Base-by-base conservation (phyloP, 2,329 filamentous ascomycete genomes). In the Drechslera avenae region DNA sequence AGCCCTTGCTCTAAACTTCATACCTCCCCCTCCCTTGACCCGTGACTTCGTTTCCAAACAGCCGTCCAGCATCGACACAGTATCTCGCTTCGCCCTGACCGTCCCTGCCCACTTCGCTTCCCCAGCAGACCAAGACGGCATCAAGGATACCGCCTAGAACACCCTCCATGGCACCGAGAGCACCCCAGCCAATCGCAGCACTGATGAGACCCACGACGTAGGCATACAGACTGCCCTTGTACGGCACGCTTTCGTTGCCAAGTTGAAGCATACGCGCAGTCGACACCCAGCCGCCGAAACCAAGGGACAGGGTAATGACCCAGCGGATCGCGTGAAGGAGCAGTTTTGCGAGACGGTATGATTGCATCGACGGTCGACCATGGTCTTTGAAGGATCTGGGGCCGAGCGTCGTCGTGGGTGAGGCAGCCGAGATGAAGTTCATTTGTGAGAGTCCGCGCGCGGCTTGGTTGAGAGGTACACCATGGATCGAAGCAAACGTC, bases 231-330 rank as follows among this genome's bases (percentile, higher is more conserved):
- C 91, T 96, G 7, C 94, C 94, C 37, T 84, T 84, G 42, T 73
- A 76, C 39, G 49, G 73, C 63, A 56, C 73, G 56, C 40, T 49
- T 73, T 86, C 52, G 77, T 76, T 67, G 76, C 69, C 78, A 16
- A 94, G 78, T 43, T 82, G 79, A 3, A 97, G 79, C 73, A 89
- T 87, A 56, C 90, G 86, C 9, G 94, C 92, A 30, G 92, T 96
- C 39, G 90, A 89, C 7, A 97, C 90, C 94, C 94, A 99, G n/a
- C 91, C 93, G 3, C 90, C 92, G 66, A 97, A 96, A 1, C 93
- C 93, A 23, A 99, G 83, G 0, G 87, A 89, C 39, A 92, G 85
- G 0, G 91, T 90, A 85, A 97, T 96, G 66, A 97, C 89, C 69
- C 93, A 89, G 14, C 93, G 86, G 1, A 91, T 94, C 3, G 93